These are phyloP conservation scores for Brachypodium distachyon DNA, from an alignment of 202 grass and related monocot species.

Conservation along the genomic window DNA sequence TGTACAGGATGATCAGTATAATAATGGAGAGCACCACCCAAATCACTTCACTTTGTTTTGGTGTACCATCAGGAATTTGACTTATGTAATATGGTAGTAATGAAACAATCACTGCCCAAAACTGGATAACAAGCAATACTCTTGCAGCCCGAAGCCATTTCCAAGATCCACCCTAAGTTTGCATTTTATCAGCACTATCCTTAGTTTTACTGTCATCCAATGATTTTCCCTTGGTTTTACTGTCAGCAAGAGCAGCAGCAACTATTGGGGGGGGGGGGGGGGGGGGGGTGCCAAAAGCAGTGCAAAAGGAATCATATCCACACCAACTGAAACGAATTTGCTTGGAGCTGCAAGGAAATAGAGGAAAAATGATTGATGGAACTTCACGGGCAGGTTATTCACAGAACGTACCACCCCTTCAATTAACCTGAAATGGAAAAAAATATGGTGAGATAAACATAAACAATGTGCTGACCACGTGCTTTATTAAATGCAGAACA, in stretches of 20 bases:
- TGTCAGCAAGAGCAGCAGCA: too few relatives aligned
- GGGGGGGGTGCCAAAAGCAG: slow-evolving; percentile 52
- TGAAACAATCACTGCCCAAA: slow-evolving; percentile 58
- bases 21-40: slow-evolving; percentile 43
- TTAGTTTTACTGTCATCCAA: background rate
- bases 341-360: slow-evolving; percentile 77
- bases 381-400: too few relatives aligned
- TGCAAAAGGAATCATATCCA: slow-evolving; percentile 87
- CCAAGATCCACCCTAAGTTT: slow-evolving; percentile 34
- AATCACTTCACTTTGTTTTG: slow-evolving; percentile 18
- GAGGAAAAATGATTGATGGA: too few relatives aligned
- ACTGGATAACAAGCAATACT: slow-evolving; percentile 55
- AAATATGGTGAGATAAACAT: background rate
- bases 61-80: slow-evolving; percentile 34
- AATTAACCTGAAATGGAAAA: slow-evolving; percentile 57
- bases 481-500: too few relatives aligned
- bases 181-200: background rate
- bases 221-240: slow-evolving; percentile 17
- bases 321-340: slow-evolving; percentile 86
- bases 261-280: slow-evolving; percentile 75
- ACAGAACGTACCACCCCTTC: too few relatives aligned
- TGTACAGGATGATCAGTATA: too few relatives aligned
- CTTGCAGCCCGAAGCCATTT: slow-evolving; percentile 74
- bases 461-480: background rate
- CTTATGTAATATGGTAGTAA: slow-evolving; percentile 53